These are phyloP conservation scores for Colletotrichum lini DNA, from an alignment of 2,329 filamentous ascomycete genomes.

Conservation along the genomic window DNA sequence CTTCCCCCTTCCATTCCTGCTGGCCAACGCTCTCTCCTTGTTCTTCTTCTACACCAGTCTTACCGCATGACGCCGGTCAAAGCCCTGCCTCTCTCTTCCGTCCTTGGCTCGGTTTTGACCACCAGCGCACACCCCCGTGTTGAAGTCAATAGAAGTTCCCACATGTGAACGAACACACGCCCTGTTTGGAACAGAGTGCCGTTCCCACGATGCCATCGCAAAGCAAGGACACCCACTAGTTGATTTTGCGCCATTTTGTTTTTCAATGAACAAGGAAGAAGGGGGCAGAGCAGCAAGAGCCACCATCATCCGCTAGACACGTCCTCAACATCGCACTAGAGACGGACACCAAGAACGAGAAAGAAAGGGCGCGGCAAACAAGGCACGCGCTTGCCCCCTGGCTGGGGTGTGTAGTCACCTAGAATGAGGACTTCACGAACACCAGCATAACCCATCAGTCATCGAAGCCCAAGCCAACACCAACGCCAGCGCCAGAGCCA, in stretches of 20 bases:
- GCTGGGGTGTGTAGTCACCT: background rate
- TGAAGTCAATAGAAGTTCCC: background rate
- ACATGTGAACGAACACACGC: background rate
- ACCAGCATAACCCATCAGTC: background rate
- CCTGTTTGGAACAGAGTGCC: background rate
- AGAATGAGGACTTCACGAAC: background rate
- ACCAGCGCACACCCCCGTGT: background rate
- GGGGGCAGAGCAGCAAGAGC: background rate
- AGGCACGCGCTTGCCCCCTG: slow-evolving; percentile 5
- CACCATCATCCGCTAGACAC: slow-evolving; percentile 32
- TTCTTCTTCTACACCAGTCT: slow-evolving; percentile 29
- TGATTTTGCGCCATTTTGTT: slow-evolving; percentile 12
- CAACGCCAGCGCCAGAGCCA: slow-evolving; percentile 14
- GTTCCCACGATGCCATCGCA: slow-evolving; percentile 22
- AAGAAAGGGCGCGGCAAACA: background rate
- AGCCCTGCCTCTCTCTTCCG: background rate
- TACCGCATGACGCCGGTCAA: slow-evolving; percentile 36
- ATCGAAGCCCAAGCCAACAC: background rate
- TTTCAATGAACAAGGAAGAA: slow-evolving; percentile 3
- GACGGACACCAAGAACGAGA: background rate
- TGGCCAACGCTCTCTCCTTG: background rate
- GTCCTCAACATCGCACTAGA: slow-evolving; percentile 16
- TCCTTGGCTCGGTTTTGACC: background rate
- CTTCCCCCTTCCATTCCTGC: background rate
- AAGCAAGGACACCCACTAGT: slow-evolving; percentile 20